Percentiles rank a stretch among this genome's conserved stretches.
Evolutionary conservation across 2,329 filamentous ascomycete genomes (phyloP).

Genomic region (Ilyonectria robusta): DNA sequence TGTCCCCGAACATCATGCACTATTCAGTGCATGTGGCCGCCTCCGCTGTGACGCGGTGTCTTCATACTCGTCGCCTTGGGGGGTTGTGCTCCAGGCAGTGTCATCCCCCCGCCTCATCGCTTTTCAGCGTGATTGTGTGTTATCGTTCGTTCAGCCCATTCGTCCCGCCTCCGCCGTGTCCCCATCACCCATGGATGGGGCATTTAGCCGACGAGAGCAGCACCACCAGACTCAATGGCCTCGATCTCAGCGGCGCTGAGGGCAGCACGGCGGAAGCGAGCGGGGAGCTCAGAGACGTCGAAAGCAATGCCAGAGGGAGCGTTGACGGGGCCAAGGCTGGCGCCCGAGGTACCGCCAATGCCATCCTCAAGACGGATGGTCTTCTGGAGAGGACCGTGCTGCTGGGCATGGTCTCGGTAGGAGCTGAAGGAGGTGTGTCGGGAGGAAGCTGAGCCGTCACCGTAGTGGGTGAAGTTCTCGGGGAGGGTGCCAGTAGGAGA

Average conservation of each 20-base stretch:
- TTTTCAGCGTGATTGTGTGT: slow-evolving; percentile 33
- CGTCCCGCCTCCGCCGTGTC: slow-evolving; percentile 42
- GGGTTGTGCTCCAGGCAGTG: slow-evolving; percentile 37
- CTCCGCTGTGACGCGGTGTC: slow-evolving; percentile 34
- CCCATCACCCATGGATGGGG: slow-evolving; percentile 32
- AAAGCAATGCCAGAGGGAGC: slow-evolving; percentile 84
- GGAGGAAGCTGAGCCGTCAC: slow-evolving; percentile 52
- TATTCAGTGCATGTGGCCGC: slow-evolving; percentile 25
- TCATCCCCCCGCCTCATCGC: slow-evolving; percentile 32
- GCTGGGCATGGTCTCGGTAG: slow-evolving; percentile 84
- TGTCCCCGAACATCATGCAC: slow-evolving; percentile 25
- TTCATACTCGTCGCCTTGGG: slow-evolving; percentile 39
- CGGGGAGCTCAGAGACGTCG: slow-evolving; percentile 89
- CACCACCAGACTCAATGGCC: slow-evolving; percentile 93
- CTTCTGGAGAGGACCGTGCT: slow-evolving; percentile 81
- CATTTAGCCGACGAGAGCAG: slow-evolving; percentile 66
- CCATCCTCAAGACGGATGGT: slow-evolving; percentile 60
- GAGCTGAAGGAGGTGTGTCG: slow-evolving; percentile 77
- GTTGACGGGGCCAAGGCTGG: slow-evolving; percentile 79
- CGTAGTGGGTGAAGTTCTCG: slow-evolving; percentile 59
- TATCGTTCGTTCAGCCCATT: slow-evolving; percentile 40
- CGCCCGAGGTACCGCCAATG: slow-evolving; percentile 75
- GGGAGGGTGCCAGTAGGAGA: slow-evolving; percentile 77
- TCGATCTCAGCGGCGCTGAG: slow-evolving; percentile 91
- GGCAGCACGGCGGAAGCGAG: slow-evolving; percentile 82